Evolutionary conservation across 441 rosid genomes (phyloP).

Genomic region (Brassica hybrid): DNA sequence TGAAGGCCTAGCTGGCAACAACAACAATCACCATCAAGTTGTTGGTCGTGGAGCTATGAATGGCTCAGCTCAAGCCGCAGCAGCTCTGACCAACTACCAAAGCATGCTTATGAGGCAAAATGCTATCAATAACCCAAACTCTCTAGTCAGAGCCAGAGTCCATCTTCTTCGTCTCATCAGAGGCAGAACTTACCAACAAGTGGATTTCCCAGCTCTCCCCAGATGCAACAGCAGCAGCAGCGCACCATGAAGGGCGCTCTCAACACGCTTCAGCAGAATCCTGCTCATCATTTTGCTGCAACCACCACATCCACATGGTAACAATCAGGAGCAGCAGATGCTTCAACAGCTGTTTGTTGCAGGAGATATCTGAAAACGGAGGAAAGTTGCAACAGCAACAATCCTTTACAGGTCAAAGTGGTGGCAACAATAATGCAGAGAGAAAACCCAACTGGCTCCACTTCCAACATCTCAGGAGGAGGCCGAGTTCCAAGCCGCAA

Average conservation of each 20-base stretch:
- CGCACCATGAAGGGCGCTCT: conserved; percentile 45
- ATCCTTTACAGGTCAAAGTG: neutral
- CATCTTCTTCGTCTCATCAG: too few species aligned
- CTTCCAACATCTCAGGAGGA: neutral
- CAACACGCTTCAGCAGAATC: conserved; percentile 62
- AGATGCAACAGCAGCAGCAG: conserved; percentile 63
- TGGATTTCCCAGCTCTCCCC: too few species aligned
- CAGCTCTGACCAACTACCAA: too few species aligned
- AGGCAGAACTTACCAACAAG: too few species aligned
- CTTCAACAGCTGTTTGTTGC: conserved; percentile 68
- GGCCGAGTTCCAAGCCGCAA: neutral
- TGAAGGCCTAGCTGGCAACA: conserved; percentile 55
- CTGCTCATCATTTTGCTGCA: conserved; percentile 45
- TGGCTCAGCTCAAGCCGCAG: too few species aligned
- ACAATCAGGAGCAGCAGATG: conserved; percentile 57
- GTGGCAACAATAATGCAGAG: neutral
- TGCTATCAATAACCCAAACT: too few species aligned
- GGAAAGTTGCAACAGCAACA: neutral
- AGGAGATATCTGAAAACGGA: neutral
- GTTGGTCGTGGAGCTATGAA: conserved; percentile 69
- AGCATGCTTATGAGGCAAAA: too few species aligned
- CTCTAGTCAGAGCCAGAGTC: too few species aligned
- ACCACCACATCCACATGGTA: conserved; percentile 55
- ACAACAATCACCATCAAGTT: conserved; percentile 55
- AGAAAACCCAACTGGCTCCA: neutral